Base-by-base conservation (phyloP, 192 early-diverging fungal species). In the Phycomyces nitens region DNA sequence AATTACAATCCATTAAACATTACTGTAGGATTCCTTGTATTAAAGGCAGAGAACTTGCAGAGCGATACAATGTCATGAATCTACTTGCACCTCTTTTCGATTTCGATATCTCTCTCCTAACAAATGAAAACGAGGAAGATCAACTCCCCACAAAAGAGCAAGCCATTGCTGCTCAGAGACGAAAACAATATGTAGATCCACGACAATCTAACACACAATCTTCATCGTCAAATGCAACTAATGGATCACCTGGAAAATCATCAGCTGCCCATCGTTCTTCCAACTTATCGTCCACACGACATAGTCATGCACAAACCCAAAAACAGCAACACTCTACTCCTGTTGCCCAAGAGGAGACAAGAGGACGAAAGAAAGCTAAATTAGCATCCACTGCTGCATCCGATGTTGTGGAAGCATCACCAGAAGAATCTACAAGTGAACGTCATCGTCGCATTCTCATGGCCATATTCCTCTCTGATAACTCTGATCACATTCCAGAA, bases 381-480 rank as follows among this genome's bases (percentile, higher is more conserved):
- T 26, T 60, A 12, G 41, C 58, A 15, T 41, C 58, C 7, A 39
- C 50, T 1, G 24, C 54, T 41, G 39, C 53, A 5, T 22, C 27
- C 15, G 44, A 14, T 47, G 11, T 38, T 11, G 26, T 34, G 38
- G 40, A 16, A 9, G 44, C 58, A 7, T 68, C 70, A 11, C 50
- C 56, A 23, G 62, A 66, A 10, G 57, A 77, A 12, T 62, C 66
- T 0, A 60, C 65, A 5, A 66, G 64, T 58, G 90, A 92, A 50
- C 63, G 80, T 49, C 85, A 96, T 64, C 82, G 92, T 43, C 78
- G 78, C 26, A 76, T 85, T 66, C 78, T 98, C 23, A 91, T 96
- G 86, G 79, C 90, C 21, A 89, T 95, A 39, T 96, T 96, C 53
- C 72, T 94, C 16, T 80, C 83, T 56, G 90, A 89, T 11, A 92